Percentiles rank a stretch among this genome's conserved stretches.
These are phyloP conservation scores for Pisolithus orientalis DNA, from an alignment of 768 basidiomycete genomes.

Conservation along the genomic window DNA sequence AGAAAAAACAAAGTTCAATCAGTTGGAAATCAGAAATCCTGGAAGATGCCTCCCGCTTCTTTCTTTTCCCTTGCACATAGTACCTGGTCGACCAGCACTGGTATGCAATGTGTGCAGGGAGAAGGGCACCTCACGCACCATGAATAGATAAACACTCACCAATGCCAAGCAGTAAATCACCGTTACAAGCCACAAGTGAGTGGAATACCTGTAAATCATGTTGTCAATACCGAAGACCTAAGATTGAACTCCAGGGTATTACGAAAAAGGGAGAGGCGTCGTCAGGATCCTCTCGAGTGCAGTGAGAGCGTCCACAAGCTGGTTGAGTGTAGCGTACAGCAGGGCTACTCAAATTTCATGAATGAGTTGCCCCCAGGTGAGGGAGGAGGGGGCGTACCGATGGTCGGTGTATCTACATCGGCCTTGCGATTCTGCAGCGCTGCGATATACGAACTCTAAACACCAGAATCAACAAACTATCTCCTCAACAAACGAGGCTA, in stretches of 20 bases:
- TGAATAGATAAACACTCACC: constrained; percentile 26
- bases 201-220: constrained; percentile 43
- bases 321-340: constrained; percentile 43
- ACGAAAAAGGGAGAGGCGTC: constrained; percentile 75
- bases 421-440: constrained; percentile 50
- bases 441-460: constrained; percentile 64
- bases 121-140: not conserved
- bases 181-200: constrained; percentile 65
- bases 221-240: not conserved
- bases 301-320: constrained; percentile 59
- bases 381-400: constrained; percentile 35
- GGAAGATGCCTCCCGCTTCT: not conserved
- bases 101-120: not conserved
- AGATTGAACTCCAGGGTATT: constrained; percentile 10
- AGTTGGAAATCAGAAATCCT: not conserved
- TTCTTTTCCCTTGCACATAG: not conserved
- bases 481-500: not conserved
- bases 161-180: constrained; percentile 53
- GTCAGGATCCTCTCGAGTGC: constrained; percentile 69
- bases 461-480: not conserved
- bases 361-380: not conserved
- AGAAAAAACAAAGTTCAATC: constrained; percentile 5
- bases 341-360: constrained; percentile 28
- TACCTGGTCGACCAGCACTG: not conserved
- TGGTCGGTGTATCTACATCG: constrained; percentile 51